Evolutionary conservation across 495 filamentous ascomycete genomes (phyloP).

Genomic region (Podospora comata): DNA sequence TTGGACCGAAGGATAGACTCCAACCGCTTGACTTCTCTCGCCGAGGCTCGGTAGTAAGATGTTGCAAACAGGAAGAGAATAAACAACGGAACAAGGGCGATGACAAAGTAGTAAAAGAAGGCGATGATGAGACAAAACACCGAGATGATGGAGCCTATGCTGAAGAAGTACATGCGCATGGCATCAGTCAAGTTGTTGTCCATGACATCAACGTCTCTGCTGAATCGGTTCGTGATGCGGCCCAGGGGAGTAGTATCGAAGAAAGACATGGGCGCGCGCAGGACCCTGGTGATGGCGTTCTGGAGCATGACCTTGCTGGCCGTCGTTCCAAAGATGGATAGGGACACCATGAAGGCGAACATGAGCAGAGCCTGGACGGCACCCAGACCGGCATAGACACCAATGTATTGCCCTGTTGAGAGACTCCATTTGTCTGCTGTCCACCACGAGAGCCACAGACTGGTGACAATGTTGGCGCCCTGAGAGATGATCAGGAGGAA

Average conservation of each 20-base stretch:
- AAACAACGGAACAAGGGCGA: slow-evolving; percentile 79
- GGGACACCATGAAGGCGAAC: slow-evolving; percentile 59
- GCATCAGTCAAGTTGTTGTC: slow-evolving; percentile 88
- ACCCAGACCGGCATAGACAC: slow-evolving; percentile 77
- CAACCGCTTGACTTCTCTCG: slow-evolving; percentile 89
- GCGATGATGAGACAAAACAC: slow-evolving; percentile 86
- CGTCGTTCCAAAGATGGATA: slow-evolving; percentile 75
- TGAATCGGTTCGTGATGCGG: slow-evolving; percentile 96
- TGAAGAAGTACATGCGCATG: slow-evolving; percentile 90
- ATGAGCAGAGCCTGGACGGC: slow-evolving; percentile 69
- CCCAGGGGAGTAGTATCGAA: slow-evolving; percentile 96
- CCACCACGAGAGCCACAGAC: slow-evolving; percentile 93
- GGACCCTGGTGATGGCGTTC: slow-evolving; percentile 71
- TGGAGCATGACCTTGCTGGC: slow-evolving; percentile 80
- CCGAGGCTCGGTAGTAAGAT: slow-evolving; percentile 84
- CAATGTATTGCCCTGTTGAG: slow-evolving; percentile 71
- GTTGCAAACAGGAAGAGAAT: slow-evolving; percentile 79
- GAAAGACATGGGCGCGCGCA: slow-evolving; percentile 93
- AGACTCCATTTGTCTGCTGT: slow-evolving; percentile 69
- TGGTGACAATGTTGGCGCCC: slow-evolving; percentile 79
- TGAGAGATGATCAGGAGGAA: slow-evolving; percentile 67
- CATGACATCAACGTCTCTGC: slow-evolving; percentile 92
- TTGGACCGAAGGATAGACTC: slow-evolving; percentile 81
- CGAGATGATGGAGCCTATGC: slow-evolving; percentile 70
- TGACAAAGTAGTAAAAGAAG: slow-evolving; percentile 91